Evolutionary conservation across 2,329 filamentous ascomycete genomes (phyloP), one percentile per base, ranked within the genome.

Genomic region (Colletotrichum scovillei): DNA sequence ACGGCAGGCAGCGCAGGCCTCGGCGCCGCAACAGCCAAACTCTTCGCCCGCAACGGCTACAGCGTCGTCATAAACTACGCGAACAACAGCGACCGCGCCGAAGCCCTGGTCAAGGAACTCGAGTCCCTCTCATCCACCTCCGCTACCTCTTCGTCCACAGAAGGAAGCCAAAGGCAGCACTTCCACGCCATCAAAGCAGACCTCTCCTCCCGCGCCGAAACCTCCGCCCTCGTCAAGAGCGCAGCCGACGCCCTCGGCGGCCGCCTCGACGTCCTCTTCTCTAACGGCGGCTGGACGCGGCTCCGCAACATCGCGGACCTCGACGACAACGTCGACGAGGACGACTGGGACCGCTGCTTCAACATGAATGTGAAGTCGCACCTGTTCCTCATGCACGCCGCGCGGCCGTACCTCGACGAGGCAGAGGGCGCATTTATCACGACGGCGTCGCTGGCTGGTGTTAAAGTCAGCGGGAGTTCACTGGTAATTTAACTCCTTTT

Each of bases 201-300:
- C 80, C 87, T 93, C 57, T 90, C 89, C 19, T 84, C 86, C 6
- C 87, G 89, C 42, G 81, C 83, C 1, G 92, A 93, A 30, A 90
- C 93, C 74, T 81, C 85, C 62, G 84, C 85, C 0, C 86, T 92
- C 0, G 89, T 95, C 1, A 82, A 87, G 22, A 87, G 92, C 57
- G 88, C 90, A 1, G 85, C 92, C 60, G 82, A 87, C 30, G 82
- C 81, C n/a, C 86, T 94, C 75, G 16, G 92, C 80, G 83, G 49
- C 5, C 90, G 92, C 1, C 81, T 97, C n/a, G 94, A 97, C 82
- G 87, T 95, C 53, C 85, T 97, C 58, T 90, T 96, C 77, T 93
- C 92, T 2, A 97, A 97, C 81, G 93, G 92, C 8, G 88, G 88
- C 3, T 90, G 88, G 87, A 88, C 88, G 0, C 79, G 77, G 19